A percentile compares a stretch with the other conserved stretches of the same genome.
These are phyloP conservation scores for Sisymbrium irio DNA, from an alignment of 345 rosid species.

Conservation along the genomic window DNA sequence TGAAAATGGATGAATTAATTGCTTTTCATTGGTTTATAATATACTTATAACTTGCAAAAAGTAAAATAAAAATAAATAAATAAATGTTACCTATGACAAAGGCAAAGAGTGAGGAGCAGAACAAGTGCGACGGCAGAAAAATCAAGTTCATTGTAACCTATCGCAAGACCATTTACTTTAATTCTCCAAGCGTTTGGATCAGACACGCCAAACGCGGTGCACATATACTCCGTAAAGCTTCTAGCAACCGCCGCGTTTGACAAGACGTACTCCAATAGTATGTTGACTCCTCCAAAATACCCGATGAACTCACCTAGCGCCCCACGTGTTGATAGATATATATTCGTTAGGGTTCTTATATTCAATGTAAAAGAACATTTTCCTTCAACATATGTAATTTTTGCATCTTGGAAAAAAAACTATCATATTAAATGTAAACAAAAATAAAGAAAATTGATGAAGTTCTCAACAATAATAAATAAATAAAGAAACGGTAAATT, in stretches of 20 bases:
- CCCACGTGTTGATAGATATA: background rate
- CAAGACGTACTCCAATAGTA: slow-evolving; percentile 86
- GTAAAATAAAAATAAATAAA: background rate
- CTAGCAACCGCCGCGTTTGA: slow-evolving; percentile 95
- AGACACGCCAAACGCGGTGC: slow-evolving; percentile 59
- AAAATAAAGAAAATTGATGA: too few species aligned
- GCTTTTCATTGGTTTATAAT: background rate
- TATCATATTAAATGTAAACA: background rate
- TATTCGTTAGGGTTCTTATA: background rate
- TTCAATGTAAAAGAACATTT: background rate
- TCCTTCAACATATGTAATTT: background rate
- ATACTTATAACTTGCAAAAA: background rate
- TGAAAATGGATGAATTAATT: background rate
- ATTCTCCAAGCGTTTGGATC: slow-evolving; percentile 69
- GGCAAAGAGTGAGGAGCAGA: slow-evolving; percentile 81
- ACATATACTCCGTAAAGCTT: slow-evolving; percentile 75
- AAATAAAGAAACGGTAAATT: background rate
- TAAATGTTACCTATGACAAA: slow-evolving; percentile 62
- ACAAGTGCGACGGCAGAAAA: slow-evolving; percentile 77
- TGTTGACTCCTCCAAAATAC: slow-evolving; percentile 86
- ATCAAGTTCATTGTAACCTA: slow-evolving; percentile 78
- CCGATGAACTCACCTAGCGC: slow-evolving; percentile 78
- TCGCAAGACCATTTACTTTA: slow-evolving; percentile 50
- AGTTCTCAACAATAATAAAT: background rate
- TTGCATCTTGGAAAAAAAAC: background rate